These are phyloP conservation scores for Neonectria neomacrospora DNA, from an alignment of 2,329 filamentous ascomycete genomes.

Conservation along the genomic window DNA sequence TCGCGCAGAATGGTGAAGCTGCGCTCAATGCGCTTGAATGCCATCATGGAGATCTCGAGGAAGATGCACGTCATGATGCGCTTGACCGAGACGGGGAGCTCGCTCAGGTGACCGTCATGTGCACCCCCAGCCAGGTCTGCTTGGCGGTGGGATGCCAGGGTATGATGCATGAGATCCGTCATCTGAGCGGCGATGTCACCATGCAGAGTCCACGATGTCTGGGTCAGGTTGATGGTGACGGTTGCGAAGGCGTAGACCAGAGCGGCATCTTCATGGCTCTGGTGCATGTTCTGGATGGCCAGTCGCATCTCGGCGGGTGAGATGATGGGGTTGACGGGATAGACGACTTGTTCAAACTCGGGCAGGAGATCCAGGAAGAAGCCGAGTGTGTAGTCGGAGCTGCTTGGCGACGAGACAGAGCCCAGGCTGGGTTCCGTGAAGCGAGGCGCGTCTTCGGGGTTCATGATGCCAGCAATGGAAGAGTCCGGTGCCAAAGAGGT, in stretches of 20 bases:
- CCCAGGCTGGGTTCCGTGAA: conserved; percentile 11
- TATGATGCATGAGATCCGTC: conserved; percentile 43
- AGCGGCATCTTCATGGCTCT: conserved; percentile 48
- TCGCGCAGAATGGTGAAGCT: conserved; percentile 64
- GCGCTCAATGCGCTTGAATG: conserved; percentile 58
- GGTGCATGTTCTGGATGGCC: conserved; percentile 49
- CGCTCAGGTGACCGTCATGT: conserved; percentile 51
- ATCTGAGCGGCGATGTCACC: conserved; percentile 47
- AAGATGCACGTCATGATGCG: conserved; percentile 63
- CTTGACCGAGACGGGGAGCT: conserved; percentile 56
- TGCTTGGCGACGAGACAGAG: conserved; percentile 22
- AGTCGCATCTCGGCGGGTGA: conserved; percentile 46
- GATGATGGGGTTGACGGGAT: conserved; percentile 52
- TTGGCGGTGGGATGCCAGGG: conserved; percentile 45
- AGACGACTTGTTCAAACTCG: conserved; percentile 51
- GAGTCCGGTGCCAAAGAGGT: conserved; percentile 11
- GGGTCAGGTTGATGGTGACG: conserved; percentile 51
- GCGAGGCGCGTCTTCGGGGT: conserved; percentile 11
- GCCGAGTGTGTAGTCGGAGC: conserved; percentile 40
- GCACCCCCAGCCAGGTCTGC: conserved; percentile 42
- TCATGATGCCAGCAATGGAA: conserved; percentile 39
- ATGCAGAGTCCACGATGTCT: conserved; percentile 44
- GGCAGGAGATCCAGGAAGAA: conserved; percentile 50
- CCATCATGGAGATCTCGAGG: conserved; percentile 63
- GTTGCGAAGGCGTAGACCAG: conserved; percentile 52